A percentile compares a stretch with the other conserved stretches of the same genome.
These are phyloP conservation scores for Punctularia strigosozonata DNA, from an alignment of 768 basidiomycete genomes.

Conservation along the genomic window DNA sequence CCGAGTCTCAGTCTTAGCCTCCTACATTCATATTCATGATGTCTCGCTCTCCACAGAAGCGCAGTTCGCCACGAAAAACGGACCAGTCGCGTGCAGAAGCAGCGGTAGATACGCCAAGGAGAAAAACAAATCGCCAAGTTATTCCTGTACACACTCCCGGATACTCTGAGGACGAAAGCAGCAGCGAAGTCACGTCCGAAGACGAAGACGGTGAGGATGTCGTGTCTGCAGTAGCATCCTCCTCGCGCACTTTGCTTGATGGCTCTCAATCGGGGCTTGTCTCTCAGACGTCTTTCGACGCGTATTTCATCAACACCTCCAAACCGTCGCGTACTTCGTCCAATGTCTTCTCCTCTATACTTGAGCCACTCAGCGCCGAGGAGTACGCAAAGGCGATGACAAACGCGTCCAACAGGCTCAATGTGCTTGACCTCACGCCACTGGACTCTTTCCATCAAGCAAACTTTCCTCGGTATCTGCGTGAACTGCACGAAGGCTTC, in stretches of 20 bases:
- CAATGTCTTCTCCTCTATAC: constrained; percentile 66
- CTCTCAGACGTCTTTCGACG: constrained; percentile 67
- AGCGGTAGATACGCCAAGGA: too few relatives aligned
- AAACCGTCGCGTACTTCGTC: constrained; percentile 62
- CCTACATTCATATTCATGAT: too few relatives aligned
- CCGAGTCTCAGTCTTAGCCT: too few relatives aligned
- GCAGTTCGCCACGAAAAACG: too few relatives aligned
- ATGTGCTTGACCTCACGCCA: constrained; percentile 19
- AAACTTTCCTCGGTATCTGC: constrained; percentile 48
- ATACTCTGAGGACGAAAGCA: neutral
- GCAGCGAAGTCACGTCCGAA: neutral
- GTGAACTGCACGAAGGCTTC: constrained; percentile 75
- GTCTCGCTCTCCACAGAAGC: too few relatives aligned
- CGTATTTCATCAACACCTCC: constrained; percentile 63
- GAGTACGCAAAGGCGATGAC: constrained; percentile 35
- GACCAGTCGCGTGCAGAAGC: too few relatives aligned
- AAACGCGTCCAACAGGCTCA: constrained; percentile 16
- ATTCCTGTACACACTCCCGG: neutral
- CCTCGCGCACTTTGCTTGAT: neutral
- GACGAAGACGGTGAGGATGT: neutral
- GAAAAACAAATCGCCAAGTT: neutral
- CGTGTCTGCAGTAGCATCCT: neutral
- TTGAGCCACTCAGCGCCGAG: constrained; percentile 58
- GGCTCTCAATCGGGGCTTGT: constrained; percentile 16
- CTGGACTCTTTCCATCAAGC: constrained; percentile 18